Base-by-base conservation (phyloP, 495 filamentous ascomycete genomes). In the Tetracladium setigerum region DNA sequence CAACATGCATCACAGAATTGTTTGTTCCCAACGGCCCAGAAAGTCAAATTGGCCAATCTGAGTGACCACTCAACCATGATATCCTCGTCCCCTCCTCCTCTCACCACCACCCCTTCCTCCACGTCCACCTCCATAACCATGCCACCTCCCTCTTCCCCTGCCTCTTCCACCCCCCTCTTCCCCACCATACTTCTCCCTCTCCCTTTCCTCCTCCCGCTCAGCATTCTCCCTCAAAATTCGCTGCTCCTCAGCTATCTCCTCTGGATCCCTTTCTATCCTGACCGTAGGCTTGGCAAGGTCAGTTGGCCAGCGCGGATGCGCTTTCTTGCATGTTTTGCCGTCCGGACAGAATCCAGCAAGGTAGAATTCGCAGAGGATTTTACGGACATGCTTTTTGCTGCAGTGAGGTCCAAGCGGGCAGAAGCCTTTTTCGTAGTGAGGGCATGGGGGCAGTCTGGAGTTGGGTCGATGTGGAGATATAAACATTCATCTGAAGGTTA, bases 391-490 rank as follows among this genome's bases (percentile, higher is more conserved):
- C 52, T 84, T 84, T 66, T 95, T 86, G 9, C 83, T 81, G 62
- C 92, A 98, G 19, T 75, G 67, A 3, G 90, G 85, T 0, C 92
- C 94, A 12, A 96, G 71, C 17, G 88, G 86, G 54, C 94, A 97
- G 67, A 95, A 97, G 1, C 92, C 92, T n/a, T 81, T 78, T 44
- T 95, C 87, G 67, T 95, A 98, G 66, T 95, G 87, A 46, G 90
- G 89, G 56, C 92, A 98, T 0, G 87, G 81, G 5, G 92, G 86
- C 5, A 95, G 71, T 48, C 82, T 78, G 16, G 76, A 78, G 38
- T 83, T 79, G 92, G 88, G 48, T 92, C 86, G 55, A 95, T 84
- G 67, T 98, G 92, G 19, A 95, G 79, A 60, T 96, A 98, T 5
- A 96, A 75, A 59, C 92, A 98, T 67, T 96, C 92, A 65, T 96